Evolutionary conservation across 1,284 basidiomycete genomes (phyloP).

Genomic region (Puccinia coronata): DNA sequence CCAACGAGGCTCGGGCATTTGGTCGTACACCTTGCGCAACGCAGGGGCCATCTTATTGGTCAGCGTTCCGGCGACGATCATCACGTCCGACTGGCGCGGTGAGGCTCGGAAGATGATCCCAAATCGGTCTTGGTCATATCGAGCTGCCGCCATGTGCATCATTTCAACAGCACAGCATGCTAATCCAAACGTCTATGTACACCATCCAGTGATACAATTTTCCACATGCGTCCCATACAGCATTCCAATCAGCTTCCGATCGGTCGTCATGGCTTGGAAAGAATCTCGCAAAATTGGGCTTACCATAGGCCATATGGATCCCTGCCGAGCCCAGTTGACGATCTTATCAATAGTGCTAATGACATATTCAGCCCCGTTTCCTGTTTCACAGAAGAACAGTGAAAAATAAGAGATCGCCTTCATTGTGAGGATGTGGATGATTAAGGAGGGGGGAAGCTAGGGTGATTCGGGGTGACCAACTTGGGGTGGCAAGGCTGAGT

Average conservation of each 20-base stretch:
- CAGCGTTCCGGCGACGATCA: conserved; percentile 98
- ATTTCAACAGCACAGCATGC: conserved; percentile 99
- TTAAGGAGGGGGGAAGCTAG: too few relatives aligned
- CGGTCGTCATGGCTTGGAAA: not conserved
- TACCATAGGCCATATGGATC: conserved; percentile 99
- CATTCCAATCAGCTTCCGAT: too few relatives aligned
- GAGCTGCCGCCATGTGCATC: conserved; percentile 99
- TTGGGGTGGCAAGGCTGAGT: conserved; percentile 77
- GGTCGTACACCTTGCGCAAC: conserved; percentile 78
- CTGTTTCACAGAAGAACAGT: conserved; percentile 16
- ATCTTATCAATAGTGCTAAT: conserved; percentile 94
- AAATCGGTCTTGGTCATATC: conserved; percentile 97
- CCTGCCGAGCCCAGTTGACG: conserved; percentile 95
- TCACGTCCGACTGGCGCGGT: conserved; percentile 95
- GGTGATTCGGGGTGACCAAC: not conserved
- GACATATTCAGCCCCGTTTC: conserved; percentile 75
- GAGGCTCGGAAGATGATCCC: conserved; percentile 98
- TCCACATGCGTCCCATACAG: too few relatives aligned
- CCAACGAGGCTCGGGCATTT: conserved; percentile 82
- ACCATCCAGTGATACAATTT: too few relatives aligned
- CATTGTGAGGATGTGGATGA: not conserved
- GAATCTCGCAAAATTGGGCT: conserved; percentile 56
- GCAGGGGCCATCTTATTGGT: conserved; percentile 99
- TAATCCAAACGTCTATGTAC: conserved; percentile 67
- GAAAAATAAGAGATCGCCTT: not conserved